A percentile compares a stretch with the other conserved stretches of the same genome.
phyloP scores from a whole-genome alignment of 140 eudicot genomes.

The Oenanthe javanica region DNA sequence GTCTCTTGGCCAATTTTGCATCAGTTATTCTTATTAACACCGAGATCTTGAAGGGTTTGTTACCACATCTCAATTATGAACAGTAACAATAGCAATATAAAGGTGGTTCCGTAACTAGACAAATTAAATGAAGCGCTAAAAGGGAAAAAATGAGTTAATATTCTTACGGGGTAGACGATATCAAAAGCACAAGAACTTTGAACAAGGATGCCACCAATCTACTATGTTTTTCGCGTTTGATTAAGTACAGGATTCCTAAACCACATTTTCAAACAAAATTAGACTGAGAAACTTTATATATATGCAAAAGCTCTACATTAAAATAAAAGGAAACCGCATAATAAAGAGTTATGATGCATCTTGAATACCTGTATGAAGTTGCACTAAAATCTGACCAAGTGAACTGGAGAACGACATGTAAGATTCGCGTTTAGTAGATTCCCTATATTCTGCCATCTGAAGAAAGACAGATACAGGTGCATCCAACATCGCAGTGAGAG shows the following conservation, averaged over 20 bases:
- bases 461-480: slow-evolving; percentile 78
- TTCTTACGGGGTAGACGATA: slow-evolving; percentile 92
- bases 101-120: background rate
- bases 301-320: background rate
- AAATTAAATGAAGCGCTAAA: background rate
- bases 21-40: background rate
- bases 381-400: slow-evolving; percentile 96
- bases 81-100: background rate
- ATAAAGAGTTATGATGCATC: slow-evolving; percentile 4
- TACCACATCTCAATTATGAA: background rate
- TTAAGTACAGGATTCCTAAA: slow-evolving; percentile 64
- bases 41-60: background rate
- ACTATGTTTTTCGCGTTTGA: slow-evolving; percentile 60
- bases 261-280: slow-evolving; percentile 1
- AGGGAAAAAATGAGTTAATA: slow-evolving; percentile 8
- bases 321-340: slow-evolving; percentile 11
- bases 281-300: background rate
- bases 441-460: slow-evolving; percentile 90
- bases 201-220: slow-evolving; percentile 69
- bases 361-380: slow-evolving; percentile 75
- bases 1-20: background rate
- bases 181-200: slow-evolving; percentile 70
- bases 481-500: slow-evolving; percentile 77
- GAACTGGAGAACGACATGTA: slow-evolving; percentile 78
- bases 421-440: slow-evolving; percentile 68